Conservation (phyloP, 1,284 basidiomycete species). For the Naganishia albida region DNA sequence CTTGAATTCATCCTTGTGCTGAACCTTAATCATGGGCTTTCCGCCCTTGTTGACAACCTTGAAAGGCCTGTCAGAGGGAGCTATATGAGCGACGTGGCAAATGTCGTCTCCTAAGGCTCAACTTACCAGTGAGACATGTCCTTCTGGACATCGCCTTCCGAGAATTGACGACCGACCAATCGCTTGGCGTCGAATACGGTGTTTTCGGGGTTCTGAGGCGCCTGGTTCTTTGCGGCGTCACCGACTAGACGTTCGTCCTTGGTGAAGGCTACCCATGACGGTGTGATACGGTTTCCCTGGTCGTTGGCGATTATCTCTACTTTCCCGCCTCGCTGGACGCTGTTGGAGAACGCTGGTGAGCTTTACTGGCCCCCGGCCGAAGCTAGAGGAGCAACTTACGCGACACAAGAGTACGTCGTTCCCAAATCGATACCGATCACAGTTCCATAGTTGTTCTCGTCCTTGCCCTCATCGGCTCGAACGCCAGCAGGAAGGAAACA, state of each 20-base stretch:
- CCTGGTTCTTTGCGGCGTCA: conserved; percentile 65
- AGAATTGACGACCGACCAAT: conserved; percentile 82
- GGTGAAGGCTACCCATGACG: conserved; percentile 88
- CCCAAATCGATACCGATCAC: conserved; percentile 75
- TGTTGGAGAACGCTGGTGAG: conserved; percentile 43
- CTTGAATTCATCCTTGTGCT: conserved; percentile 89
- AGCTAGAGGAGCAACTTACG: conserved; percentile 48
- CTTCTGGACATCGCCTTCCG: conserved; percentile 61
- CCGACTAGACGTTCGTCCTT: conserved; percentile 83
- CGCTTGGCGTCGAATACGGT: conserved; percentile 86
- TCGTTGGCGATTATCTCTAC: conserved; percentile 98
- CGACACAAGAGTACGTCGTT: conserved; percentile 63
- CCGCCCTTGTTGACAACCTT: conserved; percentile 75
- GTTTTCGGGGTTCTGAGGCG: conserved; percentile 59
- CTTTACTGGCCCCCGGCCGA: conserved; percentile 59
- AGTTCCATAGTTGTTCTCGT: conserved; percentile 71
- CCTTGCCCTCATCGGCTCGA: conserved; percentile 49
- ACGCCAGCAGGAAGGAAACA: conserved; percentile 49
- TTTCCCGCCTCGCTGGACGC: conserved; percentile 87
- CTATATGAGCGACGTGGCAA: not conserved
- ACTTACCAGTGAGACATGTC: conserved; percentile 83
- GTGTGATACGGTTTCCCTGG: conserved; percentile 95
- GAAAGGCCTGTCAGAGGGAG: conserved; percentile 65
- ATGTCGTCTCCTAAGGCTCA: not conserved
- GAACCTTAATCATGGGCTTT: conserved; percentile 86